Evolutionary conservation across 306 rosid genomes (phyloP), one percentile per base, ranked within the genome.

Genomic region (Prunus mongolica): DNA sequence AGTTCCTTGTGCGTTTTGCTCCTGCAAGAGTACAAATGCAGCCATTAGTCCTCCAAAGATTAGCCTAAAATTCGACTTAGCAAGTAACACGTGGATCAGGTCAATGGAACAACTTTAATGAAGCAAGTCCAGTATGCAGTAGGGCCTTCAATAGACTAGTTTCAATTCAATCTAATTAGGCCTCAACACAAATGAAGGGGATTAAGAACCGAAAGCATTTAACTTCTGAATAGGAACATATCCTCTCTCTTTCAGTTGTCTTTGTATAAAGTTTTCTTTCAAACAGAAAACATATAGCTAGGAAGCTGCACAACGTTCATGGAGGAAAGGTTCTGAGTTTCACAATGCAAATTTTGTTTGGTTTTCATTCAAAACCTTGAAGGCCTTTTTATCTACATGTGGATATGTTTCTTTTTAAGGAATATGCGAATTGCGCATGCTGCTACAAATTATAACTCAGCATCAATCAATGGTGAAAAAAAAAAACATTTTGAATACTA

Each of bases 21-120:
- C 66, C 77, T 73, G 77, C 77, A 60, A 27, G n/a, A 73, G 41
- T 18, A 44, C 16, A 19, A 18, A 28, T 3, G 55, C 55, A 56
- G 12, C 66, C 55, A 9, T 56, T 41, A 57, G 54, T 22, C 54
- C 54, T 38, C 41, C n/a, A 1, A 44, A 16, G 54, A 38, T 22
- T 22, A 57, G 18, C 22, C 1, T 15, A 15, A 34, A 14, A 41
- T 72, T 44, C 5, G 9, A 72, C 34, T 41, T 57, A 6, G 56
- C 38, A 15, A 56, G 57, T 54, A 55, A 32, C 30, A 12, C 49
- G 8, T 72, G 24, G 2, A 10, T 41, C 14, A 41, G 44, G 65
- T 6, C 49, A 13, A 54, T 13, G 54, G 61, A 56, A 34, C 69
- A 11, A 65, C 45, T 34, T 34, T 65, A 34, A 19, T 4, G 25